These are phyloP conservation scores for Acanthochlamys bracteata DNA, from an alignment of 106 monocot genomes.

Conservation along the genomic window DNA sequence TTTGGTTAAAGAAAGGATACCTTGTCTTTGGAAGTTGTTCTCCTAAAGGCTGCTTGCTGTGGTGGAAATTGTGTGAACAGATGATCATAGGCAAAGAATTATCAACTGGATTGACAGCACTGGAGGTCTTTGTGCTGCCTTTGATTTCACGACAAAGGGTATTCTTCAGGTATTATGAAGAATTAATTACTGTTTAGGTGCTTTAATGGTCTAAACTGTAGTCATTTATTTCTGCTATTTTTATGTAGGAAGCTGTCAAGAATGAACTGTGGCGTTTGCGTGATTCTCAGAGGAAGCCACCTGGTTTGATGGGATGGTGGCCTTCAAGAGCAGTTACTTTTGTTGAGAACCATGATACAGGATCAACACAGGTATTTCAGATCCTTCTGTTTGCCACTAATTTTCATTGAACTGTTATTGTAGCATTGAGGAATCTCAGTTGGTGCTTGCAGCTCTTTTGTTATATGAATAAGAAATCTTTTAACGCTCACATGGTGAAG, in stretches of 20 bases:
- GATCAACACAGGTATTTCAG: constrained; percentile 70
- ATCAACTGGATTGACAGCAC: constrained; percentile 74
- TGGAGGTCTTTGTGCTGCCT: constrained; percentile 66
- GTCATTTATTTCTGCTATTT: not conserved
- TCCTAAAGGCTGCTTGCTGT: too few relatives aligned
- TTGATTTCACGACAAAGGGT: constrained; percentile 96
- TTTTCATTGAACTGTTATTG: not conserved
- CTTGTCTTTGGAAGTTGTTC: too few relatives aligned
- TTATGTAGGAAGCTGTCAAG: constrained; percentile 67
- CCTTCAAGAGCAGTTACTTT: constrained; percentile 83
- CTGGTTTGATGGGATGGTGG: constrained; percentile 93
- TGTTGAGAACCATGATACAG: constrained; percentile 88
- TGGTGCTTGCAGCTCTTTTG: not conserved
- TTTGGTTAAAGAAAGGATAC: too few relatives aligned
- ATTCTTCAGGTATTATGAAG: constrained; percentile 62
- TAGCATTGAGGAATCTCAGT: not conserved
- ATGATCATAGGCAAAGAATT: constrained; percentile 71
- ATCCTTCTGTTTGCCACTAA: not conserved
- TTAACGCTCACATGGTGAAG: not conserved
- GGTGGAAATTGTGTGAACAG: constrained; percentile 13
- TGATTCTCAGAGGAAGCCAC: constrained; percentile 60
- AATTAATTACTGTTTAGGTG: not conserved
- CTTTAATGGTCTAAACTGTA: not conserved
- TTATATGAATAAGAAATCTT: not conserved
- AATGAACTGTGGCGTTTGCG: constrained; percentile 76